phyloP scores from a whole-genome alignment of 2,329 filamentous ascomycete species.

The Beauveria bassiana region DNA sequence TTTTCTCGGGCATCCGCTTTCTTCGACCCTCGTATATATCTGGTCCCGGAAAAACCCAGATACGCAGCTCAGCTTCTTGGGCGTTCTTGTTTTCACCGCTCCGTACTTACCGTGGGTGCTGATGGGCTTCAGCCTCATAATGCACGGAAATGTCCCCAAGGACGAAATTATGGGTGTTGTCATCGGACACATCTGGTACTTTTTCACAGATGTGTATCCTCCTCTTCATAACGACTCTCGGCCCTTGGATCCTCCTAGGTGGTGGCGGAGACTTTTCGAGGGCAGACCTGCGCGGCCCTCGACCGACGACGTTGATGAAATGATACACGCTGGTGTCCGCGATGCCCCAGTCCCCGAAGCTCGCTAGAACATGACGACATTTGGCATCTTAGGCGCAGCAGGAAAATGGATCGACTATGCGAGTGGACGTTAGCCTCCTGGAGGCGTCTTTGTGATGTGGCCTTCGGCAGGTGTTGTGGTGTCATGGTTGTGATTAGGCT shows the following conservation, averaged over 20 bases:
- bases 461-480: too few relatives aligned
- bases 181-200: slow-evolving; percentile 96
- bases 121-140: slow-evolving; percentile 83
- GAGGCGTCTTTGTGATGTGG: too few relatives aligned
- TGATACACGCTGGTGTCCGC: slow-evolving; percentile 1
- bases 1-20: slow-evolving; percentile 89
- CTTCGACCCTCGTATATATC: slow-evolving; percentile 92
- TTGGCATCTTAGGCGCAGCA: neutral
- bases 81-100: slow-evolving; percentile 82
- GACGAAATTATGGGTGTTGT: slow-evolving; percentile 94
- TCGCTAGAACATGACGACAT: neutral
- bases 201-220: slow-evolving; percentile 94
- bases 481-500: too few relatives aligned
- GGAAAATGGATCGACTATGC: neutral
- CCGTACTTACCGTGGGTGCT: slow-evolving; percentile 95
- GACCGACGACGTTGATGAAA: slow-evolving; percentile 28
- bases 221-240: slow-evolving; percentile 77
- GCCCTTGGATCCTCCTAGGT: slow-evolving; percentile 80
- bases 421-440: neutral
- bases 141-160: slow-evolving; percentile 84
- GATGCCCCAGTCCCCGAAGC: slow-evolving; percentile 5
- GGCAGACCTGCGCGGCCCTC: slow-evolving; percentile 41
- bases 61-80: slow-evolving; percentile 80
- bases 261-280: slow-evolving; percentile 84
- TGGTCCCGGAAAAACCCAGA: slow-evolving; percentile 95